These are phyloP conservation scores for Aspergillus aculeatus DNA, from an alignment of 2,329 filamentous ascomycete genomes.

Conservation along the genomic window DNA sequence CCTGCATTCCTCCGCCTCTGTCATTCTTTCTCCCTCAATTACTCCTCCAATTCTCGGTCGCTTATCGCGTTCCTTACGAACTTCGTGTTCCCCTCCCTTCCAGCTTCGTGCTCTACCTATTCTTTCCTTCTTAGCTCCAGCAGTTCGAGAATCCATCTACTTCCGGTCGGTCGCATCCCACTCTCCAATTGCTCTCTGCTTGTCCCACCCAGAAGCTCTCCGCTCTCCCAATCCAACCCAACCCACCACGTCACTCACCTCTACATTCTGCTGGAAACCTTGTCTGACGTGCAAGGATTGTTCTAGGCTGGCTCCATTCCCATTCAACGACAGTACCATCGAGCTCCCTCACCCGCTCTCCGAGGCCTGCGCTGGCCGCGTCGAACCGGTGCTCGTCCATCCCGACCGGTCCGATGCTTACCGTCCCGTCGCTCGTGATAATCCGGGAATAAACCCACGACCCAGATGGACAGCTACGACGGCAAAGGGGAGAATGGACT, in stretches of 20 bases:
- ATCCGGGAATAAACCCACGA: background rate
- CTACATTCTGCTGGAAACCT: background rate
- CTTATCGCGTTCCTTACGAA: background rate
- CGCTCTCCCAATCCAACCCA: background rate
- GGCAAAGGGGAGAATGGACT: constrained; percentile 3
- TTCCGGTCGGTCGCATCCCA: background rate
- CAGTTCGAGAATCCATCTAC: background rate
- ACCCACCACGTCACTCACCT: background rate
- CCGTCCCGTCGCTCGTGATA: background rate
- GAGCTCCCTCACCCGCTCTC: background rate
- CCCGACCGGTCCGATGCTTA: constrained; percentile 1
- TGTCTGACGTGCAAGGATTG: background rate
- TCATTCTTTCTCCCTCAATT: background rate
- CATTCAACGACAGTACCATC: background rate
- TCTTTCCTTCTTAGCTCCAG: background rate
- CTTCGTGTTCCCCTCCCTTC: background rate
- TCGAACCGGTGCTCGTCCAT: background rate
- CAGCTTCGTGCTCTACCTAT: background rate
- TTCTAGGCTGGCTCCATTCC: background rate
- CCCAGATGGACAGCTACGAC: background rate
- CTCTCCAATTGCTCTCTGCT: background rate
- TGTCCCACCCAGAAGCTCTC: background rate
- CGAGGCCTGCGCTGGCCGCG: constrained; percentile 6
- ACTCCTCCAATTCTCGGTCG: background rate
- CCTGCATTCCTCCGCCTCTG: background rate